These are phyloP conservation scores for Shiraia bambusicola DNA, from an alignment of 2,329 filamentous ascomycete genomes.

Conservation along the genomic window DNA sequence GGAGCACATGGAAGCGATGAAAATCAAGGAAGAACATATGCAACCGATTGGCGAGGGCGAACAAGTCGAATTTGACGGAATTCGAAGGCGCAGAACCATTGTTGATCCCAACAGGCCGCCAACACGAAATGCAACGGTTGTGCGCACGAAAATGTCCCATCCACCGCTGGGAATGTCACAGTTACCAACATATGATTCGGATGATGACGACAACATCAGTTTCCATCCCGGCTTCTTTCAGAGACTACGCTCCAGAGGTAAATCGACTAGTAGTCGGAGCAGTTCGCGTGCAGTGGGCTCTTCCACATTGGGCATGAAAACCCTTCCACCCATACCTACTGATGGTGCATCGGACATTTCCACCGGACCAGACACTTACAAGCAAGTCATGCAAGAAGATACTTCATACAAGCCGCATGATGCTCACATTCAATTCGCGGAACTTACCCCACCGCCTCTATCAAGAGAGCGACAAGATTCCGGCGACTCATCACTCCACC, in stretches of 20 bases:
- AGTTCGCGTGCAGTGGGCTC: slow-evolving; percentile 16
- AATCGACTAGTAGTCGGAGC: slow-evolving; percentile 32
- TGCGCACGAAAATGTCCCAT: slow-evolving; percentile 58
- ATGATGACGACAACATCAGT: slow-evolving; percentile 33
- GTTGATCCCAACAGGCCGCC: slow-evolving; percentile 46
- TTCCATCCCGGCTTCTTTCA: slow-evolving; percentile 54
- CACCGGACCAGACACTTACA: slow-evolving; percentile 51
- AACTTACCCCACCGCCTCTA: slow-evolving; percentile 35
- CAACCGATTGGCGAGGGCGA: slow-evolving; percentile 78
- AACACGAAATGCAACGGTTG: slow-evolving; percentile 40
- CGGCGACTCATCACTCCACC: slow-evolving; percentile 47
- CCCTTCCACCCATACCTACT: slow-evolving; percentile 22
- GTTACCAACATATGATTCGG: slow-evolving; percentile 67
- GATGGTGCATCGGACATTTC: slow-evolving; percentile 28
- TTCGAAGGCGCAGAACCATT: slow-evolving; percentile 70
- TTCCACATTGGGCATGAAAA: slow-evolving; percentile 24
- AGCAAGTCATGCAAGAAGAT: slow-evolving; percentile 47
- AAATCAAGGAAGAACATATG: slow-evolving; percentile 79
- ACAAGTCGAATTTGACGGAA: slow-evolving; percentile 85
- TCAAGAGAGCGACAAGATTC: slow-evolving; percentile 45
- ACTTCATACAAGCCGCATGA: slow-evolving; percentile 49
- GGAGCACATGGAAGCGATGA: slow-evolving; percentile 76
- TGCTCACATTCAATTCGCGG: slow-evolving; percentile 48
- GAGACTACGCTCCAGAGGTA: slow-evolving; percentile 37
- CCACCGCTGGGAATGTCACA: slow-evolving; percentile 86